phyloP scores from a whole-genome alignment of 2,329 filamentous ascomycete species.

The Fusarium sp. region DNA sequence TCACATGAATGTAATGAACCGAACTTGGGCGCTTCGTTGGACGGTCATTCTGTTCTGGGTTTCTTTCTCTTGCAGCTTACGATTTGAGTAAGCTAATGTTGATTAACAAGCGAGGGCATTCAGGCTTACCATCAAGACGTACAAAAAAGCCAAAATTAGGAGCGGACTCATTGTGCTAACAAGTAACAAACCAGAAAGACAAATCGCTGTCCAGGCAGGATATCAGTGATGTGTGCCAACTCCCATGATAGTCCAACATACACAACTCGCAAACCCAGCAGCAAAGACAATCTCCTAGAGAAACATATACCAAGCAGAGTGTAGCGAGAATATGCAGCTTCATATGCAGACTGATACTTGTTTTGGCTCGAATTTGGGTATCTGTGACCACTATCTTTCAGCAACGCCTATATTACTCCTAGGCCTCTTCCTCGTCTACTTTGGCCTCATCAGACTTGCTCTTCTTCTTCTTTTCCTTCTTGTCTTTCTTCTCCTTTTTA shows the following conservation, averaged over 20 bases:
- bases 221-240: background rate
- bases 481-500: conserved; percentile 21
- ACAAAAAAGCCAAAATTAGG: too few species aligned
- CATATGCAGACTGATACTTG: conserved; percentile 1
- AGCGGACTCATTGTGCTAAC: too few species aligned
- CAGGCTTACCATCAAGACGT: too few species aligned
- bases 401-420: conserved; percentile 32
- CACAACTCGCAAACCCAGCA: background rate
- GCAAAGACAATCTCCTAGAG: background rate
- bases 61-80: too few species aligned
- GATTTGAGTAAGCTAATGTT: too few species aligned
- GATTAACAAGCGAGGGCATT: too few species aligned
- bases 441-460: conserved; percentile 21
- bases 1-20: too few species aligned
- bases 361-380: conserved; percentile 38
- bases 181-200: background rate
- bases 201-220: background rate
- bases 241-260: background rate
- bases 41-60: too few species aligned
- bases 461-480: conserved; percentile 31
- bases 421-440: conserved; percentile 17
- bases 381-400: conserved; percentile 30
- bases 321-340: background rate
- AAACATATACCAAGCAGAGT: background rate
- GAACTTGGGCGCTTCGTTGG: too few species aligned